Evolutionary conservation across 2,329 filamentous ascomycete species (phyloP), one percentile per base, ranked within the genome.

Genomic region (Colletotrichum gigasporum): DNA sequence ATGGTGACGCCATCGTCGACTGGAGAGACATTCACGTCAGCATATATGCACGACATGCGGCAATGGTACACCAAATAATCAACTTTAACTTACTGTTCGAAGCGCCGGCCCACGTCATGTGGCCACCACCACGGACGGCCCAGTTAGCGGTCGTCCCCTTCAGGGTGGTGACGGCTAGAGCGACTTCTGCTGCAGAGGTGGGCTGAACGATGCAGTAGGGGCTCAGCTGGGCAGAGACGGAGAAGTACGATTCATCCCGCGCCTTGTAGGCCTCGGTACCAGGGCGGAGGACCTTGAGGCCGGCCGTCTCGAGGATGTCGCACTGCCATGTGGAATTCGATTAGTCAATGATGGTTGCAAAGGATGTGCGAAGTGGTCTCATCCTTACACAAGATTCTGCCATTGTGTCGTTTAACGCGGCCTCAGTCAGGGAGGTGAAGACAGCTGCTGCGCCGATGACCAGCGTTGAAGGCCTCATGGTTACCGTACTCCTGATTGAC

Each of bases 71-170:
- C n/a, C n/a, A n/a, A n/a, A n/a, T n/a, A n/a, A n/a, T n/a, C n/a
- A n/a, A n/a, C n/a, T n/a, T n/a, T n/a, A 12, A n/a, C 48, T 4
- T 39, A 52, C 34, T 52, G n/a, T 52, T 52, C 8, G 50, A 52
- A 4, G 50, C 50, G 0, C 50, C 50, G 10, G 50, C 50, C 50
- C 50, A 52, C 5, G 34, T 68, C 65, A 45, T 67, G 34, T 78
- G 76, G n/a, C 75, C 76, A 30, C 74, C 75, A 12, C 71, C 70
- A 61, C 74, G 75, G 28, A 76, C 69, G 9, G 75, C 71, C 50
- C 76, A 77, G 24, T 70, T 67, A 67, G 73, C 75, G 11, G 66
- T 59, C 3, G 69, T 73, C 20, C 67, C 68, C 20, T 69, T 70
- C 16, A 69, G 65, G 2, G 70, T 63, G 16, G 72, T 56, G 16